phyloP scores from a whole-genome alignment of 352 stramenopile species.

The Phytophthora boehmeriae region DNA sequence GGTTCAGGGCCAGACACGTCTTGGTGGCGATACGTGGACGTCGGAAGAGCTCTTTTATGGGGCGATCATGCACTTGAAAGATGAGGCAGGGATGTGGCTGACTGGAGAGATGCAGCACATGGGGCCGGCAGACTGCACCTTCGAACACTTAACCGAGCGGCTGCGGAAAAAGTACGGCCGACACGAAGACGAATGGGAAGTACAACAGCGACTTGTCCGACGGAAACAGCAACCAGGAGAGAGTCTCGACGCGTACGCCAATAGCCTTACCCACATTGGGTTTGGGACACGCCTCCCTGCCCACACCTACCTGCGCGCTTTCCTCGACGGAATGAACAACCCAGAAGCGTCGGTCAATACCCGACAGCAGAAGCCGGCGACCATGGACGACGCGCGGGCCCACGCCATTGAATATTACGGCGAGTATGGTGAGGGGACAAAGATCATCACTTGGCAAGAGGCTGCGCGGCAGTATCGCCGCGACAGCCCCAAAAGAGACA shows the following conservation, averaged over 20 bases:
- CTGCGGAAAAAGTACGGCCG: slow-evolving; percentile 6
- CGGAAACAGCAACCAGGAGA: not conserved
- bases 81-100: not conserved
- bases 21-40: slow-evolving; percentile 1
- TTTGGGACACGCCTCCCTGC: no score
- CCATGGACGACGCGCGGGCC: no score
- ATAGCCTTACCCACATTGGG: no score
- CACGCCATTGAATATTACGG: no score
- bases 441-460: no score
- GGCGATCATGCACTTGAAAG: slow-evolving; percentile 1
- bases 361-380: no score
- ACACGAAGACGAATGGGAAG: not conserved
- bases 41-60: slow-evolving; percentile 1
- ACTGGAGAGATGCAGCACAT: not conserved
- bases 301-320: no score
- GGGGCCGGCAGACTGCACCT: not conserved
- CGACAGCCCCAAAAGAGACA: no score
- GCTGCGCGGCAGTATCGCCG: no score
- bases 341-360: no score
- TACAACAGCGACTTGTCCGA: not conserved
- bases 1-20: not conserved
- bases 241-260: not conserved
- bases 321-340: no score
- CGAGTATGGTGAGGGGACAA: no score
- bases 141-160: not conserved